Conservation (phyloP, 2,329 filamentous ascomycete genomes). For the Parastagonospora avenae region DNA sequence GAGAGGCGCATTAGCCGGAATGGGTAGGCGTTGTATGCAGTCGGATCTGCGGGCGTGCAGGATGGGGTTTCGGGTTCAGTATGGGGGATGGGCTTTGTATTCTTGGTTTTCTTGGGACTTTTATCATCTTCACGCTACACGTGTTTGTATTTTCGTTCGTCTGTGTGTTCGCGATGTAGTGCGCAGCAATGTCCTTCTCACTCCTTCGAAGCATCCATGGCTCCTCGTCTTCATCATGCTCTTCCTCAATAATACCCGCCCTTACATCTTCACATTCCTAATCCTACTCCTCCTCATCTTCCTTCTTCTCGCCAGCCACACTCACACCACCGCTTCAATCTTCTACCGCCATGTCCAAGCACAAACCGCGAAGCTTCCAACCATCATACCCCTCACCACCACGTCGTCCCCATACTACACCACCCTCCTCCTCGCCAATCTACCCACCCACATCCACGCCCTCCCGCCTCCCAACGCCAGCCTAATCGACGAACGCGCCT, state of each 20-base stretch:
- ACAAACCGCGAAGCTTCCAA: no score
- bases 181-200: not conserved
- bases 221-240: constrained; percentile 14
- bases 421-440: no score
- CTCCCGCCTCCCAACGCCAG: constrained; percentile 25
- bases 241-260: not conserved
- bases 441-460: no score
- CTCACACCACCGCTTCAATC: no score
- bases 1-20: constrained; percentile 2
- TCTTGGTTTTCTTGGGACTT: not conserved
- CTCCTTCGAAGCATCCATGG: constrained; percentile 4
- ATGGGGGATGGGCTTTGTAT: not conserved
- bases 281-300: constrained; percentile 25
- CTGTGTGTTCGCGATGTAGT: not conserved
- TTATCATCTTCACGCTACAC: not conserved
- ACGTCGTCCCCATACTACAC: no score
- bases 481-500: constrained; percentile 36
- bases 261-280: no score
- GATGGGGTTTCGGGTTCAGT: constrained; percentile 5
- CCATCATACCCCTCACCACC: no score
- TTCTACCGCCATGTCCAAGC: no score
- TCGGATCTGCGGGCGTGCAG: constrained; percentile 2
- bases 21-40: not conserved
- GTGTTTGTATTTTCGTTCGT: not conserved
- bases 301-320: constrained; percentile 40